phyloP scores from a whole-genome alignment of 371 early-diverging fungal species.

The Mortierella sp. region DNA sequence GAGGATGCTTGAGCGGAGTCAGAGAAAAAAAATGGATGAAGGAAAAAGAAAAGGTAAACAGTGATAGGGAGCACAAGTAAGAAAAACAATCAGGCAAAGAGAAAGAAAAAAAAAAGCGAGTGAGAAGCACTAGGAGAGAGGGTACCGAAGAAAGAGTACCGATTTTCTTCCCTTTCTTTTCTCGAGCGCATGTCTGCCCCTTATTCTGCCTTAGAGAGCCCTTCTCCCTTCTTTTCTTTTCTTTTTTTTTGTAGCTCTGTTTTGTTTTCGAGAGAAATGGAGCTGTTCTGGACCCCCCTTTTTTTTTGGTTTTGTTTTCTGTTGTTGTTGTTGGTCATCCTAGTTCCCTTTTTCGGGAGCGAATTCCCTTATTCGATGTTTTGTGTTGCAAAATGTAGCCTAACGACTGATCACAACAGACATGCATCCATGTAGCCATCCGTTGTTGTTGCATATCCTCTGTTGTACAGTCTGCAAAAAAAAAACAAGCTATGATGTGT shows the following conservation, averaged over 20 bases:
- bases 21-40: no score
- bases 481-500: neutral
- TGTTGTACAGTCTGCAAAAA: neutral
- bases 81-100: neutral
- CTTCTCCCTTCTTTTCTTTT: neutral
- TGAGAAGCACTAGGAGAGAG: neutral
- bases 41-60: neutral
- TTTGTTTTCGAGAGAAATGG: neutral
- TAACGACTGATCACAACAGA: neutral
- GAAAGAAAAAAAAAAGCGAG: neutral
- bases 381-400: neutral
- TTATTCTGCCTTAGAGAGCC: neutral
- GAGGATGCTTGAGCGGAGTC: no score
- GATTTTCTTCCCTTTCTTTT: neutral
- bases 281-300: constrained; percentile 15
- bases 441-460: neutral
- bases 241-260: neutral
- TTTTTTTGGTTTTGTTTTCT: neutral
- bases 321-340: neutral
- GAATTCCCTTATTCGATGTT: neutral
- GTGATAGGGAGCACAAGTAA: neutral
- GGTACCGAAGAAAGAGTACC: constrained; percentile 4
- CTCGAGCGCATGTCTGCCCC: neutral
- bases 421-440: neutral
- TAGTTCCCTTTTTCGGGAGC: neutral